Percentiles rank a stretch among this genome's conserved stretches.
Conservation (phyloP, 2,329 filamentous ascomycete species). For the Chaetomium strumarium region DNA sequence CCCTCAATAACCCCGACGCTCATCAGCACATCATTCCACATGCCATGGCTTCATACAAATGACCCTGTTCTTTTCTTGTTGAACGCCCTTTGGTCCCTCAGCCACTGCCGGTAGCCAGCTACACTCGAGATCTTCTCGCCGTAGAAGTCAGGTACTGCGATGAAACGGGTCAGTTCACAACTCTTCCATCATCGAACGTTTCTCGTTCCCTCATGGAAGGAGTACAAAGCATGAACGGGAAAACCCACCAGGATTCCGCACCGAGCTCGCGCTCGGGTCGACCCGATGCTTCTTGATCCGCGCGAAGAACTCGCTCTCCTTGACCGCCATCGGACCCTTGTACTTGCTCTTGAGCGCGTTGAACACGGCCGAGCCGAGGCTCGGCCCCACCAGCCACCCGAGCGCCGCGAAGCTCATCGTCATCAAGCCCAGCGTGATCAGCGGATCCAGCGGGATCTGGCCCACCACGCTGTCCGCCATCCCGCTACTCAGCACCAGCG, state of each 20-base stretch:
- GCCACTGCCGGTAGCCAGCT: slow-evolving; percentile 83
- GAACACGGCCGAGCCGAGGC: slow-evolving; percentile 74
- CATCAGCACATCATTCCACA: slow-evolving; percentile 5
- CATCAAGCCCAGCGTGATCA: slow-evolving; percentile 76
- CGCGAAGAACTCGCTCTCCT: slow-evolving; percentile 90
- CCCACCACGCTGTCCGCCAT: slow-evolving; percentile 65
- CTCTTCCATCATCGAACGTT: background rate
- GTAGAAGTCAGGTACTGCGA: slow-evolving; percentile 83
- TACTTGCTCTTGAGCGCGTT: slow-evolving; percentile 66
- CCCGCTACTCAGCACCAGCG: slow-evolving; percentile 61
- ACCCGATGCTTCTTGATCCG: slow-evolving; percentile 89
- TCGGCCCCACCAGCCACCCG: slow-evolving; percentile 84
- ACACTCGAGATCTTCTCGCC: slow-evolving; percentile 97
- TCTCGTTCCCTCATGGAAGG: background rate
- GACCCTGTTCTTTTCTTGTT: slow-evolving; percentile 73
- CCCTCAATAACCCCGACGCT: background rate
- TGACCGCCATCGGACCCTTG: slow-evolving; percentile 67
- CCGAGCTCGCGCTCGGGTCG: slow-evolving; percentile 81
- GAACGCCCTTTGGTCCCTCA: slow-evolving; percentile 96
- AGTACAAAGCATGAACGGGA: background rate
- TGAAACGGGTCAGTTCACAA: slow-evolving; percentile 1
- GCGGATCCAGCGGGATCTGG: slow-evolving; percentile 78
- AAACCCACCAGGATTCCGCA: slow-evolving; percentile 68
- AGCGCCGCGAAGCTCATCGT: slow-evolving; percentile 70
- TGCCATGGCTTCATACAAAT: slow-evolving; percentile 43